These are phyloP conservation scores for Apophysomyces elegans DNA, from an alignment of 371 early-diverging fungal species.

Conservation along the genomic window DNA sequence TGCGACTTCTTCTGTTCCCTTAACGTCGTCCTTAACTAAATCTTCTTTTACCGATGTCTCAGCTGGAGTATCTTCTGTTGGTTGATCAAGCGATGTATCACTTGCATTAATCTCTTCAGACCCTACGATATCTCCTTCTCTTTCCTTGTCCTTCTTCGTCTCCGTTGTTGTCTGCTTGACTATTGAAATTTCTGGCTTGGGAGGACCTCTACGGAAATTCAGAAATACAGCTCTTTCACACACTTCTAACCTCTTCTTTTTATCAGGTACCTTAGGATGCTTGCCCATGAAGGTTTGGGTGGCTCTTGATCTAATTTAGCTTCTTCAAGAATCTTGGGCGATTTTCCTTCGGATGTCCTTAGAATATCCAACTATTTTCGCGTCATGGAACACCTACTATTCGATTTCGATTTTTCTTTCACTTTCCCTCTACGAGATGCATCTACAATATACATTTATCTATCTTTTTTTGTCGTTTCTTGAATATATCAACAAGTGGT, in stretches of 20 bases:
- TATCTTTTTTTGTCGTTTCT: constrained; percentile 19
- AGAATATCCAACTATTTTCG: not conserved
- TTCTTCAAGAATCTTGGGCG: constrained; percentile 17
- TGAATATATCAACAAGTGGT: not conserved
- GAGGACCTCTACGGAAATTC: constrained; percentile 12
- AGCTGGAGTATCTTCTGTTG: not conserved
- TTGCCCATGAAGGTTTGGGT: constrained; percentile 73
- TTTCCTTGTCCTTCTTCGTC: not conserved
- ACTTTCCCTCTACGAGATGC: constrained; percentile 8
- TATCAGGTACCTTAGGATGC: constrained; percentile 70
- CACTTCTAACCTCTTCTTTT: not conserved
- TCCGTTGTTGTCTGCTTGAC: not conserved
- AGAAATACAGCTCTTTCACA: not conserved
- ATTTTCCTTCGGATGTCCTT: constrained; percentile 21
- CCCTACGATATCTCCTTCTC: constrained; percentile 1
- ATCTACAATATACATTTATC: constrained; percentile 7
- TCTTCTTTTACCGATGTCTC: not conserved
- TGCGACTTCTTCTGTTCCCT: not conserved
- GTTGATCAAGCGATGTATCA: not conserved
- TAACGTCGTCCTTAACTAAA: not conserved
- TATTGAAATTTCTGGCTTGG: constrained; percentile 11
- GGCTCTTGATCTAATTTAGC: not conserved
- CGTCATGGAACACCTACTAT: not conserved
- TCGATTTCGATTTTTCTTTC: constrained; percentile 27
- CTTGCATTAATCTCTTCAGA: not conserved